phyloP scores from a whole-genome alignment of 2,329 filamentous ascomycete genomes.

The Fusarium redolens region DNA sequence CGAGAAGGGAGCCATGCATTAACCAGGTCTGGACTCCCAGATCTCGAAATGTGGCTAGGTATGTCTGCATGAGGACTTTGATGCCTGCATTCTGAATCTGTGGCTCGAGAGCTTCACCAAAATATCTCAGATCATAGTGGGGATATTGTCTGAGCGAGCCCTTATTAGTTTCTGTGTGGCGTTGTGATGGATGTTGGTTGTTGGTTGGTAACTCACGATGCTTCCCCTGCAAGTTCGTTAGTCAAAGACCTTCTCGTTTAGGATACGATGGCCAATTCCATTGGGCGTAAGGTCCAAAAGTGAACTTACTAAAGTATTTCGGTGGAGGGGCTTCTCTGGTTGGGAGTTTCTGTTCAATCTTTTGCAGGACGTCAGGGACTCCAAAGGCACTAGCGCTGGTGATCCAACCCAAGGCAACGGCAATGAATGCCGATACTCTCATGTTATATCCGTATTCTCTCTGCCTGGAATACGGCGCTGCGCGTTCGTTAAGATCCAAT shows the following conservation, averaged over 20 bases:
- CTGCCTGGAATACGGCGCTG: background rate
- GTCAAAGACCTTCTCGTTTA: background rate
- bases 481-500: background rate
- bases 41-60: constrained; percentile 74
- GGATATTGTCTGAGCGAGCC: constrained; percentile 30
- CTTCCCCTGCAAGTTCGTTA: constrained; percentile 32
- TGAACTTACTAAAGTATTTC: constrained; percentile 36
- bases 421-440: constrained; percentile 5
- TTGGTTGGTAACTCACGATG: constrained; percentile 29
- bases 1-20: constrained; percentile 84
- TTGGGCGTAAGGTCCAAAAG: background rate
- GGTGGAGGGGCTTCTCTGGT: constrained; percentile 4
- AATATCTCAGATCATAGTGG: constrained; percentile 56
- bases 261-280: background rate
- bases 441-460: background rate
- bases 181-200: background rate
- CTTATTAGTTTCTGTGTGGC: constrained; percentile 13
- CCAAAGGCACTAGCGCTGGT: constrained; percentile 7
- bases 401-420: constrained; percentile 12
- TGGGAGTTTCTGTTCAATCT: constrained; percentile 16
- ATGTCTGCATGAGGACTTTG: constrained; percentile 75
- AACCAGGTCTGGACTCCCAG: constrained; percentile 83
- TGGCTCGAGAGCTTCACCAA: constrained; percentile 56
- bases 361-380: constrained; percentile 12
- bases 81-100: constrained; percentile 71